phyloP scores from a whole-genome alignment of 306 rosid species.

The Alnus rubra region DNA sequence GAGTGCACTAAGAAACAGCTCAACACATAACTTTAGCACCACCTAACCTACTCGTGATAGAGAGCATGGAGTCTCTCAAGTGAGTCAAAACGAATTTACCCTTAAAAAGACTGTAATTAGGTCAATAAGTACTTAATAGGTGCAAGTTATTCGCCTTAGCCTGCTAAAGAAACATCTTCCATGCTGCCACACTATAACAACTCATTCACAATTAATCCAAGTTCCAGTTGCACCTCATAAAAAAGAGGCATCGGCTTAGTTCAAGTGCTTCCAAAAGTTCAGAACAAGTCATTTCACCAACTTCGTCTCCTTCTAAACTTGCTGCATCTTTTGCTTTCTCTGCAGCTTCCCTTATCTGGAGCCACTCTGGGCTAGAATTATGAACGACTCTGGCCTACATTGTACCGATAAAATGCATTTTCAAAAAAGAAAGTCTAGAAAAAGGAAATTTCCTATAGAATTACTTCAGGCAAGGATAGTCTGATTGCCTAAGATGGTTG shows the following conservation, averaged over 20 bases:
- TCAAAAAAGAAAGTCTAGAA: background rate
- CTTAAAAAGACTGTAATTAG: background rate
- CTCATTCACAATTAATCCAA: constrained; percentile 10
- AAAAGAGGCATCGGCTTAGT: constrained; percentile 80
- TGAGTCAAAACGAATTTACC: constrained; percentile 8
- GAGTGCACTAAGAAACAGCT: background rate
- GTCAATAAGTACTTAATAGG: background rate
- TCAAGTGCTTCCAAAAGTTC: constrained; percentile 99
- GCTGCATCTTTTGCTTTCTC: constrained; percentile 83
- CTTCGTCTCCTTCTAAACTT: constrained; percentile 68
- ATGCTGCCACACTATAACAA: constrained; percentile 21
- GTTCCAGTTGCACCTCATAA: constrained; percentile 65
- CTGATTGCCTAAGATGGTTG: constrained; percentile 23
- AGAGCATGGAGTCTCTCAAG: background rate
- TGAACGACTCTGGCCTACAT: constrained; percentile 89
- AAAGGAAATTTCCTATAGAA: constrained; percentile 14
- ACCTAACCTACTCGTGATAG: background rate
- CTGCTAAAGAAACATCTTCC: constrained; percentile 20
- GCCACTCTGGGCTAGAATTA: constrained; percentile 80
- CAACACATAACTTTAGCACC: background rate
- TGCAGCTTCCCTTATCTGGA: constrained; percentile 87
- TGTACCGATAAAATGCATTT: constrained; percentile 21
- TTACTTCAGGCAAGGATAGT: constrained; percentile 14
- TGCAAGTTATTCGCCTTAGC: constrained; percentile 6
- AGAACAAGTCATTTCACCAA: constrained; percentile 77